Base-by-base conservation (phyloP, 2,329 filamentous ascomycete species). In the Dactylonectria macrodidyma region DNA sequence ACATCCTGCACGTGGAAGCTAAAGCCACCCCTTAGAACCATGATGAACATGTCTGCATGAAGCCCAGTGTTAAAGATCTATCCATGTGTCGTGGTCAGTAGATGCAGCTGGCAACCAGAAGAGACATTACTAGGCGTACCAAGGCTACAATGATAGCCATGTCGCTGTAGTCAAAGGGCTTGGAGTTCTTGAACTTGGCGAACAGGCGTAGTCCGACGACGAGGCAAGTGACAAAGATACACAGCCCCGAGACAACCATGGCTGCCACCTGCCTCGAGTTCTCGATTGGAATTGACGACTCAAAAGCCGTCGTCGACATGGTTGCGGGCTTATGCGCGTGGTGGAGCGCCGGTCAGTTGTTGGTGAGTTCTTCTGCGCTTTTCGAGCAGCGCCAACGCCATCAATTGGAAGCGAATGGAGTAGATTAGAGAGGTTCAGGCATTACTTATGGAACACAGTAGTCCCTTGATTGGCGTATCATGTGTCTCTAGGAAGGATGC, bases 211-310 rank as follows among this genome's bases (percentile, higher is more conserved):
- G n/a, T 7, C 41, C 41, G 16, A 44, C 41, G 41, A 62, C 56
- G 22, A 62, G 51, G 22, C 24, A 11, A 3, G 60, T 34, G 2
- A 62, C 33, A n/a, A 62, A 62, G 2, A 62, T 62, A 33, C 60
- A 62, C 14, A 50, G 14, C 16, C 16, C 60, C 2, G 60, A 62
- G 22, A 57, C 38, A 19, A 62, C 16, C 24, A 62, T 34, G 16
- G 41, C 60, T 16, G 51, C 34, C 11, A 62, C 52, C 50, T 62
- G 60, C 33, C 54, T 57, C 14, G 50, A 48, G 51, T 62, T 62
- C 60, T 62, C 60, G 19, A 62, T 62, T 2, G 60, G 60, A 33
- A 62, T 62, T 19, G 60, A 51, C n/a, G 60, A 62, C 44, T 62
- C 60, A n/a, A 41, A 62, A 3, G 30, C 24, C n/a, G 50, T 38